Evolutionary conservation across 495 filamentous ascomycete genomes (phyloP).

Genomic region (Penicillium parvum): DNA sequence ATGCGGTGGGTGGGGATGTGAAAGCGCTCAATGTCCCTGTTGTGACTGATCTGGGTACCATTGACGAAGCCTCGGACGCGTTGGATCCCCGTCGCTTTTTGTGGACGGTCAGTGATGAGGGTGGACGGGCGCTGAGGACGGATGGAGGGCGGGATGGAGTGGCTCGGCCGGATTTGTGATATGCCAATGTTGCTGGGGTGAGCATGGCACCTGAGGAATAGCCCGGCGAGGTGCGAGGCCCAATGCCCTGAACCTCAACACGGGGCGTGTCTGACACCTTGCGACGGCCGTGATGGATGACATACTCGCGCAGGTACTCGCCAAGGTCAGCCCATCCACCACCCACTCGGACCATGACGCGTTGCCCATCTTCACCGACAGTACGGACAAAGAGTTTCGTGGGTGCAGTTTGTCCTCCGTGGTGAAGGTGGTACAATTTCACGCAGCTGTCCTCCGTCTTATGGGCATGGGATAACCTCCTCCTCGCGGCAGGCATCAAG

Average conservation of each 20-base stretch:
- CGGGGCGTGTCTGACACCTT: conserved; percentile 39
- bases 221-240: conserved; percentile 31
- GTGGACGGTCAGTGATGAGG: conserved; percentile 39
- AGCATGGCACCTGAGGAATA: conserved; percentile 26
- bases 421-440: conserved; percentile 89
- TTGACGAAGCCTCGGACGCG: conserved; percentile 26
- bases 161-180: conserved; percentile 24
- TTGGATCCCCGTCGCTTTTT: conserved; percentile 39
- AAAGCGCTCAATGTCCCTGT: conserved; percentile 27
- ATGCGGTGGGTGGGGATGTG: conserved; percentile 27
- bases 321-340: conserved; percentile 95
- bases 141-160: conserved; percentile 35
- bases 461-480: conserved; percentile 30
- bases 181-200: conserved; percentile 11
- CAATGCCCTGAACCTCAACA: conserved; percentile 41
- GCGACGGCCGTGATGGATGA: conserved; percentile 71
- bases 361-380: conserved; percentile 83
- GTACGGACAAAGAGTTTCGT: conserved; percentile 91
- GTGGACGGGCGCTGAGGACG: conserved; percentile 33
- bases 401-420: conserved; percentile 72
- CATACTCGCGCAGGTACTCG: conserved; percentile 92
- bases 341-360: conserved; percentile 95
- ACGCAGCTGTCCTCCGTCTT: conserved; percentile 57
- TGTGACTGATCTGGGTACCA: conserved; percentile 27
- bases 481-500: conserved; percentile 56